These are phyloP conservation scores for Aurifilum marmelostoma DNA, from an alignment of 2,329 filamentous ascomycete species.

Conservation along the genomic window DNA sequence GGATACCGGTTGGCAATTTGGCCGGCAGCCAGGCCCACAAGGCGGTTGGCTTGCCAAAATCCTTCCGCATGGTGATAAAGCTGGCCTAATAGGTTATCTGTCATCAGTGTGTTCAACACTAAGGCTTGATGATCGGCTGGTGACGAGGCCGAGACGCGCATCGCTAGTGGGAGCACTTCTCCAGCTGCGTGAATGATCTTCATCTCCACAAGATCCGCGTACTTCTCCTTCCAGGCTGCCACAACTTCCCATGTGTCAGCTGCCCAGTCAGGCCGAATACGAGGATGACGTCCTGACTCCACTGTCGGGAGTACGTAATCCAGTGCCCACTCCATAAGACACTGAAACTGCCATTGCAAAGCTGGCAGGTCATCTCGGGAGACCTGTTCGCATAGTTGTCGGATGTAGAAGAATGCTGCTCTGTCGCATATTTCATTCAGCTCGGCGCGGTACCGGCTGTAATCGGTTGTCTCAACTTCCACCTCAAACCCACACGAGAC, in stretches of 20 bases:
- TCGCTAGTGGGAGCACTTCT: not conserved
- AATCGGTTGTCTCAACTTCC: not conserved
- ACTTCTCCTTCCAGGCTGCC: not conserved
- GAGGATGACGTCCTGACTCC: not conserved
- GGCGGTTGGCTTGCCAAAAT: not conserved
- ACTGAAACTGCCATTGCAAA: constrained; percentile 2
- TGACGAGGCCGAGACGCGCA: not conserved
- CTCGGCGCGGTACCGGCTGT: not conserved
- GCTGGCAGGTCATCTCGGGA: not conserved
- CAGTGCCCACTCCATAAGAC: constrained; percentile 14
- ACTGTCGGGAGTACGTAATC: not conserved
- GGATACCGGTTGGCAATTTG: too few species aligned
- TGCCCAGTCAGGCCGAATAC: not conserved
- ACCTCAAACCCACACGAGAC: not conserved
- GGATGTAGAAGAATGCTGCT: constrained; percentile 4
- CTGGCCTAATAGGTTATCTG: constrained; percentile 36
- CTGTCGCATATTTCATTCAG: constrained; percentile 4
- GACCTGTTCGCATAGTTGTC: not conserved
- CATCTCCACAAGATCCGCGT: not conserved
- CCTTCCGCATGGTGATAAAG: constrained; percentile 32
- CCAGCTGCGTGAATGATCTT: constrained; percentile 1
- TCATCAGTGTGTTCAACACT: constrained; percentile 39
- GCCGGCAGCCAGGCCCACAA: too few species aligned
- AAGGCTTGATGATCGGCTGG: not conserved
- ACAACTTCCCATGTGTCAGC: not conserved